Percentiles rank a stretch among this genome's conserved stretches.
These are phyloP conservation scores for Mycothermus thermophilus DNA, from an alignment of 495 filamentous ascomycete species.

Conservation along the genomic window DNA sequence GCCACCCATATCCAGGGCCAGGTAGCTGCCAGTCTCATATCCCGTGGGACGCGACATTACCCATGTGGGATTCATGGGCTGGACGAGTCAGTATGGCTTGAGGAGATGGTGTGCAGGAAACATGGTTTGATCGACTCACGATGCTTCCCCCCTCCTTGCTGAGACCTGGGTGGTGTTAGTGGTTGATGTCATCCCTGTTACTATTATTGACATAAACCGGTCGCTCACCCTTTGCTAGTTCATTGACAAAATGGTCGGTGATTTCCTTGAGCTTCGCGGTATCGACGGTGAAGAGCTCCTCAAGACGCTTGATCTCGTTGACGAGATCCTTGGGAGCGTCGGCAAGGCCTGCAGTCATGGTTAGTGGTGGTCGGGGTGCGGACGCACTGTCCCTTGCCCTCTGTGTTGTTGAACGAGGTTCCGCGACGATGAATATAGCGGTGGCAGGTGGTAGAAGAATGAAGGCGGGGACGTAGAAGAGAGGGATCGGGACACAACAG, in stretches of 20 bases:
- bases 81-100: constrained; percentile 8
- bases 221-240: constrained; percentile 68
- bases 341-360: constrained; percentile 24
- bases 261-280: constrained; percentile 72
- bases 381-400: constrained; percentile 15
- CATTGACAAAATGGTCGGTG: constrained; percentile 72
- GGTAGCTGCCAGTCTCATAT: constrained; percentile 75
- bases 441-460: too few species aligned
- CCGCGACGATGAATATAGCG: too few species aligned
- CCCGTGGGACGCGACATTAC: constrained; percentile 88
- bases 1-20: constrained; percentile 96
- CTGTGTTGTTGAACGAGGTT: too few species aligned
- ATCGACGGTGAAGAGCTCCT: constrained; percentile 74
- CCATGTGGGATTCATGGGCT: constrained; percentile 99
- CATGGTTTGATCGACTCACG: constrained; percentile 39
- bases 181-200: background rate
- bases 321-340: constrained; percentile 68
- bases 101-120: too few species aligned
- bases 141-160: constrained; percentile 83
- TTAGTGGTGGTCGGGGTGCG: constrained; percentile 8
- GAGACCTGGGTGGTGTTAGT: constrained; percentile 41
- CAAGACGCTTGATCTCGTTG: constrained; percentile 70
- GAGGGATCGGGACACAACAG: too few species aligned
- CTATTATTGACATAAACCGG: too few species aligned
- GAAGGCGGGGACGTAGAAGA: too few species aligned